Evolutionary conservation across 2,329 filamentous ascomycete species (phyloP).

Genomic region (Fusarium foetens): DNA sequence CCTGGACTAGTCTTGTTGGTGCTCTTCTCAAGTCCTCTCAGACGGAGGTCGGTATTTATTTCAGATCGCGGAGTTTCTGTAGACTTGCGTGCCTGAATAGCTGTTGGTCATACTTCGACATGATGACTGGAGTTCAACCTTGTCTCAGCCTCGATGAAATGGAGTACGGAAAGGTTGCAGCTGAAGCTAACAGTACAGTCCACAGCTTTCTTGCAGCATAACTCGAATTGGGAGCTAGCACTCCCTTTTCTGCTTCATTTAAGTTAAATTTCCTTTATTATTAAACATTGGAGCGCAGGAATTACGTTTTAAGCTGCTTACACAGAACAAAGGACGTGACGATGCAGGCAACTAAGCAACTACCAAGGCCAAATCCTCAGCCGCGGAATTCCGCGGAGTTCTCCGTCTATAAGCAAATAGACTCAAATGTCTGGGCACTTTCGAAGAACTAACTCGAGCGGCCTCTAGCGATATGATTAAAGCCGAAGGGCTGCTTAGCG

Average conservation of each 20-base stretch:
- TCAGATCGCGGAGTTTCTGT: neutral
- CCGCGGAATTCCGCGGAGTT: neutral
- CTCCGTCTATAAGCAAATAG: neutral
- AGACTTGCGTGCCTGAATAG: neutral
- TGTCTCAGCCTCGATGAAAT: neutral
- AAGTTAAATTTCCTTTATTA: accelerated
- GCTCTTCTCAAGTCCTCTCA: too few species aligned
- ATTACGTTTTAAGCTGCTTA: neutral
- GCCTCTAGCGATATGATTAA: accelerated
- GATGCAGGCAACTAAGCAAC: too few species aligned
- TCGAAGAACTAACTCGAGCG: accelerated
- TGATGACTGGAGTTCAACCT: neutral
- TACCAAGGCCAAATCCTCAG: neutral
- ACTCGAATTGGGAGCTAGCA: neutral
- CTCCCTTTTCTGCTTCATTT: accelerated
- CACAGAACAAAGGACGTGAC: neutral
- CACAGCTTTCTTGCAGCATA: neutral
- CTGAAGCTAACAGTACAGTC: neutral
- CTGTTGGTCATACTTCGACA: neutral
- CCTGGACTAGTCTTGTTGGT: too few species aligned
- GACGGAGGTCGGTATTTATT: too few species aligned
- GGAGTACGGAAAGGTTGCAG: neutral
- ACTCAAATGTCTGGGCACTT: too few species aligned
- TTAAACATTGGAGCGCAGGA: accelerated
- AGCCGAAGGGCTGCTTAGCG: neutral